Evolutionary conservation across 2,329 filamentous ascomycete species (phyloP).

Genomic region (Alternaria viburni): DNA sequence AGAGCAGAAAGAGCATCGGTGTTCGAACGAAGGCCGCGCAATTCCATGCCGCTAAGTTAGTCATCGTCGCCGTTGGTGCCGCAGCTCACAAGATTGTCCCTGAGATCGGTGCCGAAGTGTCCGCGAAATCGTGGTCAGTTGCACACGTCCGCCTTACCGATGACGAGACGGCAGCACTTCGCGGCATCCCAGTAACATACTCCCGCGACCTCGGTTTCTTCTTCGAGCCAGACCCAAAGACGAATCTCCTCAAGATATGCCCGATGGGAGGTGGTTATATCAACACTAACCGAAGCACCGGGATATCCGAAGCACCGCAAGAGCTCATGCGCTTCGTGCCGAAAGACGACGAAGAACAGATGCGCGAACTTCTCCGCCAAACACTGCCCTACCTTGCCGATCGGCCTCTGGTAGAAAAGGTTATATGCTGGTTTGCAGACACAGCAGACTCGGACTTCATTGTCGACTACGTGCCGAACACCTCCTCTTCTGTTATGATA

Average conservation of each 20-base stretch:
- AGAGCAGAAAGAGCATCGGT: conserved; percentile 36
- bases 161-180: conserved; percentile 60
- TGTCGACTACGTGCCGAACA: conserved; percentile 64
- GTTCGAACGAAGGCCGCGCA: conserved; percentile 50
- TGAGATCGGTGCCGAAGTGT: conserved; percentile 56
- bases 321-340: conserved; percentile 57
- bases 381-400: conserved; percentile 61
- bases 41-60: conserved; percentile 48
- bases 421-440: conserved; percentile 70
- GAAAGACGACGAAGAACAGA: conserved; percentile 58
- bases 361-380: conserved; percentile 59
- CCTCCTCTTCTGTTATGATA: conserved; percentile 56
- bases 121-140: conserved; percentile 65
- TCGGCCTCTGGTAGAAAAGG: conserved; percentile 62
- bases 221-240: conserved; percentile 68
- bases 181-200: conserved; percentile 66
- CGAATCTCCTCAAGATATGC: conserved; percentile 65
- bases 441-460: conserved; percentile 66
- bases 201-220: conserved; percentile 69
- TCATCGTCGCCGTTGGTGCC: conserved; percentile 62
- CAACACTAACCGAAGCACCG: conserved; percentile 55
- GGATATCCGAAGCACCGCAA: conserved; percentile 52
- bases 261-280: conserved; percentile 64
- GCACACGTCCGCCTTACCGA: conserved; percentile 65
- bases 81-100: conserved; percentile 57